These are phyloP conservation scores for Agaricus sinodeliciosus DNA, from an alignment of 768 basidiomycete genomes.

Conservation along the genomic window DNA sequence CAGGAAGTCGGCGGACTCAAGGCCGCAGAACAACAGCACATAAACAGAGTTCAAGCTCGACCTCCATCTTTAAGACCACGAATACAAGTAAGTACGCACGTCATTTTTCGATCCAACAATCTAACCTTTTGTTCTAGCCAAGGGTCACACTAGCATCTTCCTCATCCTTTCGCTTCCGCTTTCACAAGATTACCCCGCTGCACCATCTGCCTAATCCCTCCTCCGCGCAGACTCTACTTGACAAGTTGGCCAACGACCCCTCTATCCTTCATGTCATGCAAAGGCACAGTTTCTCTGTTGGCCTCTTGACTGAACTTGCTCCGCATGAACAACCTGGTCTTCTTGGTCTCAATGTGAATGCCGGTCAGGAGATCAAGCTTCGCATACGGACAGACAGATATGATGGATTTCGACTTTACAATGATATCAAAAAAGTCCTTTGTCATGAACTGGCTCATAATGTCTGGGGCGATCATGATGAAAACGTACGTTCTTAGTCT, in stretches of 20 bases:
- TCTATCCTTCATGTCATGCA: slow-evolving; percentile 69
- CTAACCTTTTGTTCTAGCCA: neutral
- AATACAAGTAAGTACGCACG: slow-evolving; percentile 41
- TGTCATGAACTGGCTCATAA: slow-evolving; percentile 80
- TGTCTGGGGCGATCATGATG: slow-evolving; percentile 64
- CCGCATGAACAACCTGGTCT: slow-evolving; percentile 70
- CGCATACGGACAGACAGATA: slow-evolving; percentile 64
- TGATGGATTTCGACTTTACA: slow-evolving; percentile 66
- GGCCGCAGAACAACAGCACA: slow-evolving; percentile 50
- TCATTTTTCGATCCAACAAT: slow-evolving; percentile 27
- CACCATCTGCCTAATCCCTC: slow-evolving; percentile 58
- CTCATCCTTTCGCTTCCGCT: slow-evolving; percentile 43
- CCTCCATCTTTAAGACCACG: slow-evolving; percentile 53
- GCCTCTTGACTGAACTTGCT: slow-evolving; percentile 68
- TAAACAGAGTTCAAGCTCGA: slow-evolving; percentile 48
- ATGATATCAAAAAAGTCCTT: slow-evolving; percentile 57
- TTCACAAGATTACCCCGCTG: slow-evolving; percentile 59
- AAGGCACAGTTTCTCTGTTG: slow-evolving; percentile 60
- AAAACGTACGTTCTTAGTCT: slow-evolving; percentile 48
- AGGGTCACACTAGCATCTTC: slow-evolving; percentile 20
- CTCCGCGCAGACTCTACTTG: slow-evolving; percentile 47
- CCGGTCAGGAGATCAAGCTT: slow-evolving; percentile 58
- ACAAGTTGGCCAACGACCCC: slow-evolving; percentile 59
- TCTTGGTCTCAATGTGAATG: slow-evolving; percentile 61
- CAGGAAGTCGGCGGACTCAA: slow-evolving; percentile 51